Percentiles rank a stretch among this genome's conserved stretches.
These are phyloP conservation scores for Periconia sp. DNA, from an alignment of 2,329 filamentous ascomycete genomes.

Conservation along the genomic window DNA sequence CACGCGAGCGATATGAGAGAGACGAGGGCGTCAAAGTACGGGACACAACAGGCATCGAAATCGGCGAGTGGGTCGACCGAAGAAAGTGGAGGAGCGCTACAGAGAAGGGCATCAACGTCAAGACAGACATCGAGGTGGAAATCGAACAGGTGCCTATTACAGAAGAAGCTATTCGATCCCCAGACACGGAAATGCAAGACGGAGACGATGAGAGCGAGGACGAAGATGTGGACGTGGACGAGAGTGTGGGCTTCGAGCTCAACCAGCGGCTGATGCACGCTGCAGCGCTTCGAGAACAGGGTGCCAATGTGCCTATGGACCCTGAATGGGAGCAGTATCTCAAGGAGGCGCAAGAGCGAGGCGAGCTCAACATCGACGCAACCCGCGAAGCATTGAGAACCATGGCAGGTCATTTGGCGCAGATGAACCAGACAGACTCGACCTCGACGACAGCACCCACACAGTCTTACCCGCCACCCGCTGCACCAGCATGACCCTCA, in stretches of 20 bases:
- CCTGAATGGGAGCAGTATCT: slow-evolving; percentile 78
- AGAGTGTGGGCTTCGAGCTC: slow-evolving; percentile 64
- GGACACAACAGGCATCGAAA: slow-evolving; percentile 74
- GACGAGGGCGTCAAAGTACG: slow-evolving; percentile 73
- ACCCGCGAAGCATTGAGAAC: slow-evolving; percentile 37
- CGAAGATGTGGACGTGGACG: slow-evolving; percentile 53
- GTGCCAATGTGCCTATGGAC: slow-evolving; percentile 67
- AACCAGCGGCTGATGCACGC: slow-evolving; percentile 71
- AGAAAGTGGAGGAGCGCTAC: slow-evolving; percentile 17
- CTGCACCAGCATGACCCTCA: slow-evolving; percentile 32
- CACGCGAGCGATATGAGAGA: slow-evolving; percentile 77
- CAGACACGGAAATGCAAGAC: slow-evolving; percentile 29
- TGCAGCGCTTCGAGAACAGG: slow-evolving; percentile 67
- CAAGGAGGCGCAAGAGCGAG: slow-evolving; percentile 71
- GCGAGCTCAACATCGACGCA: slow-evolving; percentile 48
- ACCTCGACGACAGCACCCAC: slow-evolving; percentile 13
- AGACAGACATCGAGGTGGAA: slow-evolving; percentile 50
- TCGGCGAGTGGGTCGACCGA: slow-evolving; percentile 65
- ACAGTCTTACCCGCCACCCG: slow-evolving; percentile 19
- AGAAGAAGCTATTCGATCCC: slow-evolving; percentile 9
- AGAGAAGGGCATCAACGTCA: slow-evolving; percentile 46
- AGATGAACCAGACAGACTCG: slow-evolving; percentile 23
- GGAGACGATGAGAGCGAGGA: slow-evolving; percentile 49
- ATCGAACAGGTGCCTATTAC: slow-evolving; percentile 37
- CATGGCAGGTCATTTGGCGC: slow-evolving; percentile 37